Evolutionary conservation across 1,284 basidiomycete species (phyloP).

Genomic region (Boletellus deceptivus): DNA sequence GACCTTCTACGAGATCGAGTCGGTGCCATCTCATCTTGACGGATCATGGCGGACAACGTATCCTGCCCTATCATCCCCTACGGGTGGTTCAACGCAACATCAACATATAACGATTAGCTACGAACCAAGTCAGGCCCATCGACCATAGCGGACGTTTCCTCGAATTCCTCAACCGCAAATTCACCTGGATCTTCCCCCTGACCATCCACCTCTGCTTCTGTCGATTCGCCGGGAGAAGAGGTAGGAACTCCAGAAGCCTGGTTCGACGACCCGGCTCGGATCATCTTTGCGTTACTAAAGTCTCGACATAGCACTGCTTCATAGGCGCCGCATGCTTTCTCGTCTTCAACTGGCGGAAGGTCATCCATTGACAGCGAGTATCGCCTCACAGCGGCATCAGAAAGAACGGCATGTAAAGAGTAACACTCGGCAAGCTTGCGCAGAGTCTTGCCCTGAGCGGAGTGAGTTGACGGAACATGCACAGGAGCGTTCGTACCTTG

Average conservation of each 20-base stretch:
- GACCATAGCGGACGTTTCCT: constrained; percentile 11
- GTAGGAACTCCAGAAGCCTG: constrained; percentile 7
- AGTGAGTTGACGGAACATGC: constrained; percentile 15
- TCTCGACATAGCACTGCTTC: constrained; percentile 53
- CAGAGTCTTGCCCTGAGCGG: constrained; percentile 58
- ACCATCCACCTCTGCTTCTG: constrained; percentile 11
- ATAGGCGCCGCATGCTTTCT: constrained; percentile 41
- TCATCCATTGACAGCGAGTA: constrained; percentile 53
- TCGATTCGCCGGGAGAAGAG: constrained; percentile 10
- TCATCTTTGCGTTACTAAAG: constrained; percentile 33
- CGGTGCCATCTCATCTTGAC: constrained; percentile 65
- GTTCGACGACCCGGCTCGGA: constrained; percentile 20
- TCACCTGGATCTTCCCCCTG: constrained; percentile 23
- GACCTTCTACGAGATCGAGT: constrained; percentile 52
- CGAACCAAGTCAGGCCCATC: constrained; percentile 35
- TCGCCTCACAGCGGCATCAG: constrained; percentile 43
- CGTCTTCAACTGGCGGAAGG: constrained; percentile 50
- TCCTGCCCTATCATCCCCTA: constrained; percentile 67
- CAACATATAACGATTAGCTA: constrained; percentile 4
- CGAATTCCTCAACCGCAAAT: constrained; percentile 25
- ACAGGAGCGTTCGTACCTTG: constrained; percentile 45
- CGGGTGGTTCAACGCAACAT: constrained; percentile 10
- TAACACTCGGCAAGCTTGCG: constrained; percentile 47
- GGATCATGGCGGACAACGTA: constrained; percentile 63
- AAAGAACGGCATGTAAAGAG: constrained; percentile 41